Conservation (phyloP, 352 stramenopile species). For the Albugo laibachii region DNA sequence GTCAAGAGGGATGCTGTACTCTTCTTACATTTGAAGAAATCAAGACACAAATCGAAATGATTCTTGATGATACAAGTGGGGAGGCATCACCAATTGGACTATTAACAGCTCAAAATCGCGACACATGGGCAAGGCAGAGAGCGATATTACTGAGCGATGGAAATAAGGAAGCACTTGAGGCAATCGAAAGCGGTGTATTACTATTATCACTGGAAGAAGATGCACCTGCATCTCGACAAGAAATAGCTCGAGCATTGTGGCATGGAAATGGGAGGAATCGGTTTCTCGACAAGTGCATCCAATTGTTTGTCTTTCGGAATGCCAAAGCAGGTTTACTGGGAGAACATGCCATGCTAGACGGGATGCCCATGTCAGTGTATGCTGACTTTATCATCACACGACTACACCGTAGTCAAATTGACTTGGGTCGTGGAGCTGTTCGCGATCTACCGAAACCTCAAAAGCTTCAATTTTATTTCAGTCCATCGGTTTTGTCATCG, state of each 20-base stretch:
- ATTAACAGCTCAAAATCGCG: slow-evolving; percentile 48
- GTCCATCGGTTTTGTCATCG: slow-evolving; percentile 16
- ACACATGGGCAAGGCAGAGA: slow-evolving; percentile 58
- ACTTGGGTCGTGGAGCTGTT: slow-evolving; percentile 11
- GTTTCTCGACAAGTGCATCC: slow-evolving; percentile 95
- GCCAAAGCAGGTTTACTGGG: slow-evolving; percentile 86
- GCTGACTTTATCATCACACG: slow-evolving; percentile 37
- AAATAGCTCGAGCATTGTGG: slow-evolving; percentile 47
- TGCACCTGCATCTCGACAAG: slow-evolving; percentile 31
- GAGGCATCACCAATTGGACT: slow-evolving; percentile 40
- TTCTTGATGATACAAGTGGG: slow-evolving; percentile 21
- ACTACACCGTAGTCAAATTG: slow-evolving; percentile 25
- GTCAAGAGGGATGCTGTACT: slow-evolving; percentile 3
- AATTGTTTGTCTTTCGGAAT: slow-evolving; percentile 91
- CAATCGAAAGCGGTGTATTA: slow-evolving; percentile 48
- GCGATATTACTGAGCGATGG: slow-evolving; percentile 35
- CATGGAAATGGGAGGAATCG: slow-evolving; percentile 83
- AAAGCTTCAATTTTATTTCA: slow-evolving; percentile 36
- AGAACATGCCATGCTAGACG: slow-evolving; percentile 87
- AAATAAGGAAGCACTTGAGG: slow-evolving; percentile 32
- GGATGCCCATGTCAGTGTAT: slow-evolving; percentile 61
- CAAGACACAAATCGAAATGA: slow-evolving; percentile 26
- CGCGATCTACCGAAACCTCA: slow-evolving; percentile 12
- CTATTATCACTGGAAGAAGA: slow-evolving; percentile 48
- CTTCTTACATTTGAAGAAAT: slow-evolving; percentile 33